Percentiles rank a stretch among this genome's conserved stretches.
These are phyloP conservation scores for Nemania abortiva DNA, from an alignment of 2,329 filamentous ascomycete genomes.

Conservation along the genomic window DNA sequence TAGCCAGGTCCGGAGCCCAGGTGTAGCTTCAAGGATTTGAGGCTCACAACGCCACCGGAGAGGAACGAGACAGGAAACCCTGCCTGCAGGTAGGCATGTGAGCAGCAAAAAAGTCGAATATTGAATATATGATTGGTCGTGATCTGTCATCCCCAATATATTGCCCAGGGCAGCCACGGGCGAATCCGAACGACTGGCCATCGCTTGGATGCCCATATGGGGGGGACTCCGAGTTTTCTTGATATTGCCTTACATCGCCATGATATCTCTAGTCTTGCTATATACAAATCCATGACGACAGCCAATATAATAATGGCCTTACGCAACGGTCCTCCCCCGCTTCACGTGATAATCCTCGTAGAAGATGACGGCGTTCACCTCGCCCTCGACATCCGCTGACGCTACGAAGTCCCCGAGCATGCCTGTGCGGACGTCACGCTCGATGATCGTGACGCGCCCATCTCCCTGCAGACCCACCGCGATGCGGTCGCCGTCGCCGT, in stretches of 20 bases:
- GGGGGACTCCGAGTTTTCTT: conserved; percentile 23
- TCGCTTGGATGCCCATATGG: conserved; percentile 32
- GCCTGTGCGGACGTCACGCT: conserved; percentile 70
- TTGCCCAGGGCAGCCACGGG: conserved; percentile 11
- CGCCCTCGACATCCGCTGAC: conserved; percentile 57
- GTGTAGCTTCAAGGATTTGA: conserved; percentile 31
- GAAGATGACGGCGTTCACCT: conserved; percentile 63
- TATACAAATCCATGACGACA: conserved; percentile 29
- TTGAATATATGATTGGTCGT: conserved; percentile 22
- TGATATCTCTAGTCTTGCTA: conserved; percentile 26
- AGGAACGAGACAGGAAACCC: conserved; percentile 15
- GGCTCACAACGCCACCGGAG: conserved; percentile 33
- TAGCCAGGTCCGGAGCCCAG: conserved; percentile 11
- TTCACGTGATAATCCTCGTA: conserved; percentile 53
- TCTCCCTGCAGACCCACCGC: conserved; percentile 75
- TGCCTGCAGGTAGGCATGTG: conserved; percentile 31
- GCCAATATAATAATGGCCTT: conserved; percentile 15
- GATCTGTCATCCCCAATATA: conserved; percentile 18
- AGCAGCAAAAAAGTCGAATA: conserved; percentile 12
- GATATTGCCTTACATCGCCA: conserved; percentile 24
- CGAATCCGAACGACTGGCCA: conserved; percentile 5
- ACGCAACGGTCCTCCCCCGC: conserved; percentile 15
- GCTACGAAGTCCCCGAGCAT: conserved; percentile 63
- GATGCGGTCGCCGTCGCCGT: conserved; percentile 71
- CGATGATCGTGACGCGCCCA: conserved; percentile 70